Base-by-base conservation (phyloP, 768 basidiomycete genomes). In the Lactarius pseudohatsudake region DNA sequence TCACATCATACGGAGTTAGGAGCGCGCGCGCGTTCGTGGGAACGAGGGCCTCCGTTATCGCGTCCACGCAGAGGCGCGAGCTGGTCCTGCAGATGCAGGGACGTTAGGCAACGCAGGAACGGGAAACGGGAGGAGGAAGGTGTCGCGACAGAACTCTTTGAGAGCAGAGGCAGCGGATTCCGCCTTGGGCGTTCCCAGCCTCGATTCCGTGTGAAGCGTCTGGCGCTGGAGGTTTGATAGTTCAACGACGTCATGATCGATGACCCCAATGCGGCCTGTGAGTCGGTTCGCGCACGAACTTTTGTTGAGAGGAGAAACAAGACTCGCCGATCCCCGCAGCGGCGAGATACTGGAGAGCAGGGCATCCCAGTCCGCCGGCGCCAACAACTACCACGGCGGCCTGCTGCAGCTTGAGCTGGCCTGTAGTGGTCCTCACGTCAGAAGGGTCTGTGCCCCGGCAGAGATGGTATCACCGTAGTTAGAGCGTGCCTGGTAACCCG, bases 351-450 rank as follows among this genome's bases (percentile, higher is more conserved):
- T 97, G 94, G 56, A 99, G 81, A 47, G 92, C 93, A 57, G 97
- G 95, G 75, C 97, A 98, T 13, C 97, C 97, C 15, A 99, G 82
- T 10, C 97, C 97, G 0, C 97, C 97, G 18, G 96, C 97, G 32
- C 97, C 97, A 4, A 98, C 85, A 4, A 98, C 93, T 18, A 87
- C 87, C 2, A 96, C 87, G 2, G 88, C 87, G 0, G 94, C 85
- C 9, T 79, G 72, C 66, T 86, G 86, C 11, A 99, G 80, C 75
- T 88, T 93, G 50, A 94, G 75, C 76, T 98, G 96, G 22, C 91
- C 96, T 96, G 62, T 53, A 53, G 22, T 53, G 11, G 26, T 53
- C 26, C 22, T 53, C 11, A 53, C 8, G 7, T 10, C 10, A 11
- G 26, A 38, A 72, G 8, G 20, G 43, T n/a, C n/a, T 10, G 45